Conservation (phyloP, 75 land plant genomes). For the Adiantum capillusveneris region DNA sequence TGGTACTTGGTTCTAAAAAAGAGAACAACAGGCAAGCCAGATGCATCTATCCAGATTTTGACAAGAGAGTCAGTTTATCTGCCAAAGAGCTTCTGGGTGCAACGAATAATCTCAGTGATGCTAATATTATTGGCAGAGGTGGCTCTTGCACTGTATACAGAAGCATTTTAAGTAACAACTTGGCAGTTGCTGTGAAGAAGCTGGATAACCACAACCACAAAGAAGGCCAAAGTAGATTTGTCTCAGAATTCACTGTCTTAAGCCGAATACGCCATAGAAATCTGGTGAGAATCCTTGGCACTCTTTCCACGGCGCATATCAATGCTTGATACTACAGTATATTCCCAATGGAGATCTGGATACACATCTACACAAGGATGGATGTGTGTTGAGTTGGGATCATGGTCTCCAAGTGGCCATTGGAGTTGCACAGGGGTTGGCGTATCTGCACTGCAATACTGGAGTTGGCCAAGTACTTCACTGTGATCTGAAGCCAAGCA, state of each 20-base stretch:
- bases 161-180: slow-evolving; percentile 13
- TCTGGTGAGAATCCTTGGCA: slow-evolving; percentile 59
- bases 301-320: slow-evolving; percentile 19
- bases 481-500: slow-evolving; percentile 46
- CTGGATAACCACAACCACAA: slow-evolving; percentile 5
- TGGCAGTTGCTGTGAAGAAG: slow-evolving; percentile 25
- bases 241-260: slow-evolving; percentile 43
- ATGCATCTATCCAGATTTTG: slow-evolving; percentile 9
- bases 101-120: slow-evolving; percentile 10
- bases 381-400: slow-evolving; percentile 23
- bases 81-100: slow-evolving; percentile 15
- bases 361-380: slow-evolving; percentile 22
- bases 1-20: neutral
- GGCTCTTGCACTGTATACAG: slow-evolving; percentile 20
- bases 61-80: slow-evolving; percentile 16
- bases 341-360: slow-evolving; percentile 59
- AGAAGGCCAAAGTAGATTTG: slow-evolving; percentile 19
- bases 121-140: slow-evolving; percentile 20
- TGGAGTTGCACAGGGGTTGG: slow-evolving; percentile 49
- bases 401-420: slow-evolving; percentile 27
- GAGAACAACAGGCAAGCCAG: neutral
- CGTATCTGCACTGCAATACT: slow-evolving; percentile 56
- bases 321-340: slow-evolving; percentile 61
- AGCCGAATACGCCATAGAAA: slow-evolving; percentile 54
- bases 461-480: slow-evolving; percentile 44